Evolutionary conservation across 2,329 filamentous ascomycete genomes (phyloP).

Genomic region (Endoconidiophora polonica): DNA sequence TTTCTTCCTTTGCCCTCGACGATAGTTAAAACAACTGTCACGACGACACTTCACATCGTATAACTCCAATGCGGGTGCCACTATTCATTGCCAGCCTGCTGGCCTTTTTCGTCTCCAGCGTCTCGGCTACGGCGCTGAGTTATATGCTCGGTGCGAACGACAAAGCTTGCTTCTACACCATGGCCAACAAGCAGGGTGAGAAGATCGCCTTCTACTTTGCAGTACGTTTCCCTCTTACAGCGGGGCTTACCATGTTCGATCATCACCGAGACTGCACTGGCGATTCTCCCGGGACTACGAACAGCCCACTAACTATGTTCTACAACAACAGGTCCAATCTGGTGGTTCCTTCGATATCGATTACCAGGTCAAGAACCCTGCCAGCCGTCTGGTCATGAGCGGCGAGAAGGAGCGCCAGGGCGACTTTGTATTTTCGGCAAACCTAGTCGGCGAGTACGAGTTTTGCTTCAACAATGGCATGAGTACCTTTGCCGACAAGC

Average conservation of each 20-base stretch:
- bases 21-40: background rate
- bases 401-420: constrained; percentile 87
- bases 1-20: background rate
- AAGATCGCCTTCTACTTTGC: constrained; percentile 99
- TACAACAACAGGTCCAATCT: constrained; percentile 63
- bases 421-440: constrained; percentile 94
- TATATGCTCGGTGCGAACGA: constrained; percentile 85
- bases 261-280: no score
- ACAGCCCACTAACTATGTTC: background rate
- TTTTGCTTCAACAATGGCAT: constrained; percentile 99
- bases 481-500: constrained; percentile 94
- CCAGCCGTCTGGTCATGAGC: constrained; percentile 63
- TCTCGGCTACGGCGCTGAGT: constrained; percentile 77
- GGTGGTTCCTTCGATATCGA: constrained; percentile 96
- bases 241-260: no score
- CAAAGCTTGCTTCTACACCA: constrained; percentile 86
- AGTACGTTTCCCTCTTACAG: constrained; percentile 34
- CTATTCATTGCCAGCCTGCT: constrained; percentile 49
- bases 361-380: constrained; percentile 72
- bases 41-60: background rate
- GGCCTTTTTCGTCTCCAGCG: constrained; percentile 52
- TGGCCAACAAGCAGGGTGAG: constrained; percentile 57
- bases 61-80: constrained; percentile 45
- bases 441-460: constrained; percentile 71
- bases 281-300: background rate